Evolutionary conservation across 176 grass and related monocot species (phyloP).

Genomic region (Cenchrus fungigraminus): DNA sequence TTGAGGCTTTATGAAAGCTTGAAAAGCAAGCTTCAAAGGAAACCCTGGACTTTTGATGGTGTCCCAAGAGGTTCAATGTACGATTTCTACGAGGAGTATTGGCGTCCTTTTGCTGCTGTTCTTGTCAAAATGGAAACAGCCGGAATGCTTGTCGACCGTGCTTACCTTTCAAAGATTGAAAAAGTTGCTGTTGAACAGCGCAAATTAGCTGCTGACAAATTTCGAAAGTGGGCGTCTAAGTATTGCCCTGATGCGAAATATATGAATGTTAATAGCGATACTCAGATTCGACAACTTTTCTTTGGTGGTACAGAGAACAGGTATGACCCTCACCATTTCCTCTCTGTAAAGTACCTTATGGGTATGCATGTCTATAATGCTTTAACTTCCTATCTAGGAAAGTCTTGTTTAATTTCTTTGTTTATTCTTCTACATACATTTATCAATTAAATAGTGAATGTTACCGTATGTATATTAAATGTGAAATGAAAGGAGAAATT

Average conservation of each 20-base stretch:
- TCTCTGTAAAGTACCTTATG: no score
- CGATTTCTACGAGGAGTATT: conserved; percentile 88
- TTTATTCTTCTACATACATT: no score
- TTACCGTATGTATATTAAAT: no score
- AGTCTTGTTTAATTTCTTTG: no score
- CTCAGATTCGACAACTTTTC: conserved; percentile 77
- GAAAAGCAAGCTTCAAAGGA: conserved; percentile 68
- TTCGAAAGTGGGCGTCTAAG: conserved; percentile 83
- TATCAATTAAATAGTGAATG: no score
- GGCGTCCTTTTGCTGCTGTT: conserved; percentile 82
- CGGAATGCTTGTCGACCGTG: conserved; percentile 83
- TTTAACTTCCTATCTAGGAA: no score
- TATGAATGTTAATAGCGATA: conserved; percentile 95
- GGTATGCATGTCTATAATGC: no score
- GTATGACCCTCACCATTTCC: no score
- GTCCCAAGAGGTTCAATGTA: conserved; percentile 73
- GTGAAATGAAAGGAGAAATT: no score
- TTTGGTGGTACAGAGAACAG: no score
- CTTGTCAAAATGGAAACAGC: conserved; percentile 92
- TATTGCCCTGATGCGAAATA: conserved; percentile 92
- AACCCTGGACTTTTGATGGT: conserved; percentile 69
- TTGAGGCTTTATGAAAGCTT: conserved; percentile 82
- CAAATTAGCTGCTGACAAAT: conserved; percentile 72
- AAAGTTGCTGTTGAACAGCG: conserved; percentile 75
- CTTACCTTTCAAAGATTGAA: conserved; percentile 80